Percentiles rank a stretch among this genome's conserved stretches.
phyloP scores from a whole-genome alignment of 140 eudicot genomes.

The Senecio squalidus region DNA sequence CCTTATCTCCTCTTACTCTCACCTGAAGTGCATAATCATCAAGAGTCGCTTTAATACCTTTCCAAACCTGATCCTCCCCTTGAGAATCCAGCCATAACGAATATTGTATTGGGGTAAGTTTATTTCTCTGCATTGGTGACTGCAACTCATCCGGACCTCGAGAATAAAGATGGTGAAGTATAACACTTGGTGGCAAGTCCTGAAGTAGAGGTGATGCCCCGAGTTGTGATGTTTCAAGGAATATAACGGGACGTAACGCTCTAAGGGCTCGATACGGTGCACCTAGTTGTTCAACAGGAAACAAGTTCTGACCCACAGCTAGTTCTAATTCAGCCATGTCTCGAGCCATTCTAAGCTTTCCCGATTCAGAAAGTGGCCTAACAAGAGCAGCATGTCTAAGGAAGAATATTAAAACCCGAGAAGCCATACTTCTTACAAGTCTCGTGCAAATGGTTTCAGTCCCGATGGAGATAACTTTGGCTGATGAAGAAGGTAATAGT shows the following conservation, averaged over 20 bases:
- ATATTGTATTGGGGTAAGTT: slow-evolving; percentile 64
- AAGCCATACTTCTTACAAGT: slow-evolving; percentile 84
- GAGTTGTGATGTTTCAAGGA: slow-evolving; percentile 76
- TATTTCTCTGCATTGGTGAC: slow-evolving; percentile 88
- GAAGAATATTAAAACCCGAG: slow-evolving; percentile 71
- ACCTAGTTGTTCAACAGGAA: slow-evolving; percentile 90
- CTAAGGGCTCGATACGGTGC: slow-evolving; percentile 90
- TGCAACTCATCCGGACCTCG: slow-evolving; percentile 83
- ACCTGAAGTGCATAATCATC: slow-evolving; percentile 83
- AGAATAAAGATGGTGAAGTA: slow-evolving; percentile 87
- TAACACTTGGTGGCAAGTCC: slow-evolving; percentile 71
- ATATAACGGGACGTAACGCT: slow-evolving; percentile 80
- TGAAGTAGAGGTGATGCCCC: slow-evolving; percentile 74
- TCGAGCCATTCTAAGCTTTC: slow-evolving; percentile 86
- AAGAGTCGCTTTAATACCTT: slow-evolving; percentile 79
- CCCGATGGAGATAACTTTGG: slow-evolving; percentile 36
- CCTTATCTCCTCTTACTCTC: slow-evolving; percentile 79
- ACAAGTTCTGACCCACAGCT: slow-evolving; percentile 84
- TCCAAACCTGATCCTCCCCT: slow-evolving; percentile 95
- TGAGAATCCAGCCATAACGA: slow-evolving; percentile 91
- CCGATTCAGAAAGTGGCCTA: slow-evolving; percentile 84
- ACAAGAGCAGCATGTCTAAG: slow-evolving; percentile 81
- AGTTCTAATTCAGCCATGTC: slow-evolving; percentile 94
- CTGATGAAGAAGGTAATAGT: slow-evolving; percentile 62
- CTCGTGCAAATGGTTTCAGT: slow-evolving; percentile 68